Base-by-base conservation (phyloP, 164 flowering plant genomes). In the Berberis vulgaris region DNA sequence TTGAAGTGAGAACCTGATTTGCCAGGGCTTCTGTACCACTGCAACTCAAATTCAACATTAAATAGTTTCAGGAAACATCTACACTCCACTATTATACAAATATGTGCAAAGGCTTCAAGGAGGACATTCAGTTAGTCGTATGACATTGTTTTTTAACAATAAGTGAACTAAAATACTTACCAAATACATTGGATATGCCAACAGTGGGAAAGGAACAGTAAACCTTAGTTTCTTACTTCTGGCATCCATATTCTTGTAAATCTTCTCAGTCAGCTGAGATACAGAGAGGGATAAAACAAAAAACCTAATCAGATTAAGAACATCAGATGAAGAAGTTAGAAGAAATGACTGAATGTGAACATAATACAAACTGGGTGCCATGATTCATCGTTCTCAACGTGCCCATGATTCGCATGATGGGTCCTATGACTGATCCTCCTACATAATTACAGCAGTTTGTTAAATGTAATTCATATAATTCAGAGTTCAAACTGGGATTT, bases 1-100 rank as follows among this genome's bases (percentile, higher is more conserved):
- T 91, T 57, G 62, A 72, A 94, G 62, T 94, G 99, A 41, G 99
- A 94, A 41, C 99, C 99, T n/a, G 60, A 65, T 74, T 94, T 94
- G 39, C 99, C 97, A 11, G 99, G 99, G 72, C 94, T 94, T 68
- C 99, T 74, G 40, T 64, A 12, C 94, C 89, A 94, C 96, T 94
- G 82, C 39, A 53, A 63, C 6, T 26, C 64, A 67, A 57, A 41
- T 26, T 12, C 59, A 42, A 45, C n/a, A 58, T 26, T 45, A 46
- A 41, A 6, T 4, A 62, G 55, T 13, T 3, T 26, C 26, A 26
- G 26, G 26, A 26, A 26, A 26, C 26, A 26, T 26, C 26, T 26
- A 26, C 26, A 26, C 26, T 26, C 26, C 26, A 26, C 26, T 26
- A 26, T 26, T 26, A 26, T 26, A 26, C 26, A 26, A 26, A 26